phyloP scores from a whole-genome alignment of 805 yeast species.

The Myxozyma mucilagina region DNA sequence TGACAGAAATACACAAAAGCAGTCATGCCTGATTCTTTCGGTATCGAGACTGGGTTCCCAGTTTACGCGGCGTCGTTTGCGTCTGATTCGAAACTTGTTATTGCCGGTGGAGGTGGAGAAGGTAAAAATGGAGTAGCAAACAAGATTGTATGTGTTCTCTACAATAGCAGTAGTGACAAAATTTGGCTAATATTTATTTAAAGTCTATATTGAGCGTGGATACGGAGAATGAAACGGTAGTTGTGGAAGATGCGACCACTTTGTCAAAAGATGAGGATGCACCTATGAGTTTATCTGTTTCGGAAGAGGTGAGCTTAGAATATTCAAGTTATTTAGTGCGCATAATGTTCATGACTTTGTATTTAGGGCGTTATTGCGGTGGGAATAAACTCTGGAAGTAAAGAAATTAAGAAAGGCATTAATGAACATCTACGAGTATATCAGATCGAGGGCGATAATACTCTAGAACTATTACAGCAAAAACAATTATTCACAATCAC shows the following conservation, averaged over 20 bases:
- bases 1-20: neutral
- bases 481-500: constrained; percentile 53
- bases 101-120: constrained; percentile 95
- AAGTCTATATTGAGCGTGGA: constrained; percentile 59
- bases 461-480: constrained; percentile 48
- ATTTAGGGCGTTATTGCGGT: constrained; percentile 54
- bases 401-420: constrained; percentile 55
- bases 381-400: constrained; percentile 66
- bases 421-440: constrained; percentile 75
- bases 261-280: constrained; percentile 62
- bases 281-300: constrained; percentile 77
- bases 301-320: constrained; percentile 36
- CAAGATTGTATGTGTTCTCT: constrained; percentile 49
- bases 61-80: constrained; percentile 76
- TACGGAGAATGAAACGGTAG: constrained; percentile 45
- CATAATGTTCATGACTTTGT: neutral
- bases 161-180: neutral
- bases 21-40: constrained; percentile 8
- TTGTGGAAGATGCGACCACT: constrained; percentile 4
- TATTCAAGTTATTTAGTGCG: neutral
- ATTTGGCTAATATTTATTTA: neutral
- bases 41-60: constrained; percentile 49
- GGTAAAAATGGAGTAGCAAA: constrained; percentile 88
- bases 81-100: constrained; percentile 58
- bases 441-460: constrained; percentile 35